Percentiles rank a stretch among this genome's conserved stretches.
phyloP scores from a whole-genome alignment of 2,329 filamentous ascomycete species.

The Aspergillus pseudoterreus region DNA sequence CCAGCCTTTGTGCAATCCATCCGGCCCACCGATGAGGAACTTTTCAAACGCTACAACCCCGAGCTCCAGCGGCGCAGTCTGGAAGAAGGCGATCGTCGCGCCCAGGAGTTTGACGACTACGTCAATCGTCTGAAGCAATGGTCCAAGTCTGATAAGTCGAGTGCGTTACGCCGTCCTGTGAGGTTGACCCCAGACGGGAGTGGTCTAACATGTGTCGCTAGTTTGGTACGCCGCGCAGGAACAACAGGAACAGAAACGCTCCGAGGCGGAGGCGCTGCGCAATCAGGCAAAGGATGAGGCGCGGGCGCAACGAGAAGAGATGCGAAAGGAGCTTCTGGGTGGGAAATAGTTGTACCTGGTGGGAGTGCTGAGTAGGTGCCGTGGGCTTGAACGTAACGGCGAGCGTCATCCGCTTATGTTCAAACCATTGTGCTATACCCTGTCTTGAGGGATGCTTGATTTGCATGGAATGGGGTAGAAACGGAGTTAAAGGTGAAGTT shows the following conservation, averaged over 20 bases:
- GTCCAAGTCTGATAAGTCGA: slow-evolving; percentile 86
- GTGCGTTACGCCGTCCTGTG: slow-evolving; percentile 47
- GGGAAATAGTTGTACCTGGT: slow-evolving; percentile 20
- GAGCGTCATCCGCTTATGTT: too few relatives aligned
- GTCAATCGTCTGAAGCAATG: slow-evolving; percentile 80
- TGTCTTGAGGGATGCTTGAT: too few relatives aligned
- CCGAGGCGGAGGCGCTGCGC: slow-evolving; percentile 21
- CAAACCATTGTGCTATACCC: too few relatives aligned
- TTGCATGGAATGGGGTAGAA: too few relatives aligned
- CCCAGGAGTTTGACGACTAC: slow-evolving; percentile 88
- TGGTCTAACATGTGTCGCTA: slow-evolving; percentile 12
- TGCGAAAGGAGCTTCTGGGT: slow-evolving; percentile 38
- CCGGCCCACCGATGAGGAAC: slow-evolving; percentile 79
- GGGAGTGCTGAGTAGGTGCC: too few relatives aligned
- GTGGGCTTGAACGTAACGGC: too few relatives aligned
- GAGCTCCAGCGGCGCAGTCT: slow-evolving; percentile 86
- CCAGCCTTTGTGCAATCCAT: slow-evolving; percentile 74
- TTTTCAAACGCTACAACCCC: slow-evolving; percentile 86
- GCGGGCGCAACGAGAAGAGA: slow-evolving; percentile 33
- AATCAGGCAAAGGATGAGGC: slow-evolving; percentile 29
- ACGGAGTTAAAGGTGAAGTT: too few relatives aligned
- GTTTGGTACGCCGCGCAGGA: slow-evolving; percentile 41
- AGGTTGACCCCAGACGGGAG: too few relatives aligned
- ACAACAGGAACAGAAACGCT: slow-evolving; percentile 28
- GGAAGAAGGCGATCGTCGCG: slow-evolving; percentile 69